A percentile compares a stretch with the other conserved stretches of the same genome.
Evolutionary conservation across 2,329 filamentous ascomycete species (phyloP).

Genomic region (Fonsecaea monophora): DNA sequence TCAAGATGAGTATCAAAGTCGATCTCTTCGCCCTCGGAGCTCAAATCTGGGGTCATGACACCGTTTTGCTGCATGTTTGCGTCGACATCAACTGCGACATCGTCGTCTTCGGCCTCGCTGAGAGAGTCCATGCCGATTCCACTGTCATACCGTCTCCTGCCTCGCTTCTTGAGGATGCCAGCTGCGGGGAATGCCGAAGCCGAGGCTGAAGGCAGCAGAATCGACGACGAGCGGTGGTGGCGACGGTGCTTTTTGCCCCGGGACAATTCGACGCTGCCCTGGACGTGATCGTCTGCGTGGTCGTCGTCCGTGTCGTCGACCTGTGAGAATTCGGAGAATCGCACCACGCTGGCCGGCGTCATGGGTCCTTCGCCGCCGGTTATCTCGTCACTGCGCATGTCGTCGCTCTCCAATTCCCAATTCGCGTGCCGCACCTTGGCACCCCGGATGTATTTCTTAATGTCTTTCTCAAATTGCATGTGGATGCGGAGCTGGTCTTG

Average conservation of each 20-base stretch:
- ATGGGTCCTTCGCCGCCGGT: conserved; percentile 44
- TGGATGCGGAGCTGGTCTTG: conserved; percentile 46
- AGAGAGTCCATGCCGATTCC: conserved; percentile 48
- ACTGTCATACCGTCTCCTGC: conserved; percentile 46
- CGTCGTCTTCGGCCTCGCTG: conserved; percentile 43
- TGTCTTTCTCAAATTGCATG: conserved; percentile 40
- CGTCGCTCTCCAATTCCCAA: conserved; percentile 46
- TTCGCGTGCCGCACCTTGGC: conserved; percentile 50
- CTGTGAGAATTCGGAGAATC: conserved; percentile 51
- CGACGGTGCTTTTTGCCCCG: conserved; percentile 34
- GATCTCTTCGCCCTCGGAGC: conserved; percentile 32
- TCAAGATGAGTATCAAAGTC: conserved; percentile 14
- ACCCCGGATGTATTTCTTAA: conserved; percentile 40
- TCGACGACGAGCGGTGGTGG: conserved; percentile 5
- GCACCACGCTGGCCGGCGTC: conserved; percentile 51
- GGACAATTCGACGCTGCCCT: conserved; percentile 35
- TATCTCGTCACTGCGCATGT: conserved; percentile 5
- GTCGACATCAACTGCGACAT: conserved; percentile 31
- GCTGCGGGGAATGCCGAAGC: conserved; percentile 8
- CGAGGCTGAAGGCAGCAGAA: not conserved
- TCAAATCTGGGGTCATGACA: conserved; percentile 38
- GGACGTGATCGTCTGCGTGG: conserved; percentile 29
- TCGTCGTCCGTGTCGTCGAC: conserved; percentile 15
- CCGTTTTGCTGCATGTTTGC: conserved; percentile 13
- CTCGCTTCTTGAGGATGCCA: conserved; percentile 23